These are phyloP conservation scores for Prunus mongolica DNA, from an alignment of 306 rosid species.

Conservation along the genomic window DNA sequence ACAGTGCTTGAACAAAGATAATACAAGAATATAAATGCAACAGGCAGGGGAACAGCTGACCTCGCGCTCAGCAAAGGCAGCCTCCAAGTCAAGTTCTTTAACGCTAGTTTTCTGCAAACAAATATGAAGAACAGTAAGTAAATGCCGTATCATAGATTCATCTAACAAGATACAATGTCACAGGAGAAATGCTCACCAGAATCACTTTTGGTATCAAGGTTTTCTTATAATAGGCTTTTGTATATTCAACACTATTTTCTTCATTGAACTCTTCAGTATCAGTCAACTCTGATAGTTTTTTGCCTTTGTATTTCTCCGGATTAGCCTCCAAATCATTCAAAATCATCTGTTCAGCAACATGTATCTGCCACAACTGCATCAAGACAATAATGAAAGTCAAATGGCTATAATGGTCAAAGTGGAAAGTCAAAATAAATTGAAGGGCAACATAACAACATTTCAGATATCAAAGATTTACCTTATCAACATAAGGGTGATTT, in stretches of 20 bases:
- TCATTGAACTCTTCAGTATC: conserved; percentile 77
- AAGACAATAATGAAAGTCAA: too few relatives aligned
- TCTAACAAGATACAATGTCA: conserved; percentile 13
- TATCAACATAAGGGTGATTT: too few relatives aligned
- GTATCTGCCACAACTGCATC: conserved; percentile 93
- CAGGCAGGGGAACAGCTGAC: too few relatives aligned
- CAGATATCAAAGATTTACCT: too few relatives aligned
- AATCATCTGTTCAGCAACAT: conserved; percentile 88
- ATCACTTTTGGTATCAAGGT: conserved; percentile 52
- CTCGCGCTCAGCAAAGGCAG: too few relatives aligned
- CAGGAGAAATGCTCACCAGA: conserved; percentile 52
- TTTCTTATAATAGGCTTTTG: conserved; percentile 69
- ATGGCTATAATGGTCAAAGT: too few relatives aligned
- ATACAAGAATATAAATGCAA: too few relatives aligned
- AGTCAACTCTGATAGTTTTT: conserved; percentile 59
- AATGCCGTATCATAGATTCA: conserved; percentile 24
- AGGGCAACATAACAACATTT: too few relatives aligned
- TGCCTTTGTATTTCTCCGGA: conserved; percentile 79
- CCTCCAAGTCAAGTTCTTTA: too few relatives aligned
- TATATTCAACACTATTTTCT: conserved; percentile 59
- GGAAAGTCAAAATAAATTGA: too few relatives aligned
- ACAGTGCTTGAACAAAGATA: too few relatives aligned
- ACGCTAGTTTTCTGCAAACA: too few relatives aligned
- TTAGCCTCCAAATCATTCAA: conserved; percentile 70
- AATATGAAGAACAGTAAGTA: conserved; percentile 9